Conservation (phyloP, 257 asterid genomes). For the Plantago elongata region DNA sequence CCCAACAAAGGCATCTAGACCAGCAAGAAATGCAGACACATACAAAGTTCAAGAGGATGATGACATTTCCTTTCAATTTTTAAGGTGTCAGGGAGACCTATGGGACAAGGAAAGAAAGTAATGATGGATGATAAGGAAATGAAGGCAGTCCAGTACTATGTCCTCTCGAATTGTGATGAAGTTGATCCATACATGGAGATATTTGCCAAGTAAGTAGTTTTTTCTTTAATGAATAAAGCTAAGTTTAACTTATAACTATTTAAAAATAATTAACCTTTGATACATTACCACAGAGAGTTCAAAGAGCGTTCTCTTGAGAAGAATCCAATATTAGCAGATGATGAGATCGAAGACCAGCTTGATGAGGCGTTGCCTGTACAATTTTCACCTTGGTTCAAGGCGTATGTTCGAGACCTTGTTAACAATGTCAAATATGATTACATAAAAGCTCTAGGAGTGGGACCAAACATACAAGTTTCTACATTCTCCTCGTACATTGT, state of each 20-base stretch:
- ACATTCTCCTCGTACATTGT: neutral
- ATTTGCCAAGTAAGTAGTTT: neutral
- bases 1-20: neutral
- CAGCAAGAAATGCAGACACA: neutral
- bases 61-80: neutral
- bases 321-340: neutral
- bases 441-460: neutral
- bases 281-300: neutral
- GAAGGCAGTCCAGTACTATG: no score
- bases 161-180: neutral
- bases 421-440: neutral
- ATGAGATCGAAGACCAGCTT: neutral
- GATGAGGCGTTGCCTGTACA: neutral
- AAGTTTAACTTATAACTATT: neutral
- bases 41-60: neutral
- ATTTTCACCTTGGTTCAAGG: neutral
- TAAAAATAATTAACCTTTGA: no score
- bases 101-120: neutral
- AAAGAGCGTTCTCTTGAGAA: neutral
- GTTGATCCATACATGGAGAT: neutral
- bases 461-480: neutral
- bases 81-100: no score
- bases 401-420: neutral
- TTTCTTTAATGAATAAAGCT: no score
- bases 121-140: neutral